Evolutionary conservation across 176 grass and related monocot genomes (phyloP).

Genomic region (Phoenix dactylifera): DNA sequence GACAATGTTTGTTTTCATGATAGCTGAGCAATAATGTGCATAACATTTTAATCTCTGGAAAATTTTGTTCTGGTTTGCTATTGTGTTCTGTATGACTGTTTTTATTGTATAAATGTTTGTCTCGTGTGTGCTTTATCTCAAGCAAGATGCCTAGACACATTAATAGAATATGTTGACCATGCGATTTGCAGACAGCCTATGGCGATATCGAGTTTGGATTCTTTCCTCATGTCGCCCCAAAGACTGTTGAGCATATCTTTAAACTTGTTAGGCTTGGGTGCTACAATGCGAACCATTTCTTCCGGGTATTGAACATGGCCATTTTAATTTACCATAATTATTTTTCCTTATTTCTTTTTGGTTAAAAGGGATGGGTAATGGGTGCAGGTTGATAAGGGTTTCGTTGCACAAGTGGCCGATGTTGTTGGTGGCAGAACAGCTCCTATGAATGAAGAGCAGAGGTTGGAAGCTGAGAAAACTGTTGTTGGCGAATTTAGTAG

Average conservation of each 20-base stretch:
- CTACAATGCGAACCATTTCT: slow-evolving; percentile 96
- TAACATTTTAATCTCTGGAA: no score
- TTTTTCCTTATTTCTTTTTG: neutral
- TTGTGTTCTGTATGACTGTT: no score
- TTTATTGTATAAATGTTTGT: no score
- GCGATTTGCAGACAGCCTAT: slow-evolving; percentile 54
- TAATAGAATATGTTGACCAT: slow-evolving; percentile 12
- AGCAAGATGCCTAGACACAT: no score
- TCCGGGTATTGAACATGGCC: slow-evolving; percentile 36
- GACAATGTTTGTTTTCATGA: no score
- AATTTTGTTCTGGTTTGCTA: no score
- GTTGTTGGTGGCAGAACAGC: slow-evolving; percentile 71
- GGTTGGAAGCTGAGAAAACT: slow-evolving; percentile 64
- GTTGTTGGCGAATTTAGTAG: slow-evolving; percentile 91
- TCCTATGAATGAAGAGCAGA: slow-evolving; percentile 71
- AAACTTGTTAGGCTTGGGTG: slow-evolving; percentile 87
- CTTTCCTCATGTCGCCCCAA: slow-evolving; percentile 74
- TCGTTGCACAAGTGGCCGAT: slow-evolving; percentile 91
- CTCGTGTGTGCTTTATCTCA: no score
- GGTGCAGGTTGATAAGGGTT: slow-evolving; percentile 88
- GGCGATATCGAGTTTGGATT: slow-evolving; percentile 97
- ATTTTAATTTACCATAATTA: neutral
- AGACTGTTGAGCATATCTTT: slow-evolving; percentile 87
- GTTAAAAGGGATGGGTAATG: neutral
- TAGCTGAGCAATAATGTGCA: no score